phyloP scores from a whole-genome alignment of 2,329 filamentous ascomycete genomes.

The Rutstroemia sp. region DNA sequence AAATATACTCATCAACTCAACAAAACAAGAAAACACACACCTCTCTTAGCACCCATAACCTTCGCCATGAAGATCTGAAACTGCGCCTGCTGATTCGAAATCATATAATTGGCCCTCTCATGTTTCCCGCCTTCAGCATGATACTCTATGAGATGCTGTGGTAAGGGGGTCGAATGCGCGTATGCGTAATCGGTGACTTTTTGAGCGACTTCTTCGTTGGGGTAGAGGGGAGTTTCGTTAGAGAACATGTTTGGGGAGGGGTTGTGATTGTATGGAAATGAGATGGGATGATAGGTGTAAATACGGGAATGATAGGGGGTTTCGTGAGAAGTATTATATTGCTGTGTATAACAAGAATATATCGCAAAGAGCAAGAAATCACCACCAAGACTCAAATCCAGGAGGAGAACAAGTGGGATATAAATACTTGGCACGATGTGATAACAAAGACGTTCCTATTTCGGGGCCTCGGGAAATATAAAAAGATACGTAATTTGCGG shows the following conservation, averaged over 20 bases:
- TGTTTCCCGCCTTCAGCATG: conserved; percentile 29
- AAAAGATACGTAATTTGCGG: too few relatives aligned
- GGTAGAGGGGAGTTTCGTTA: conserved; percentile 33
- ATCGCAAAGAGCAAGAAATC: too few relatives aligned
- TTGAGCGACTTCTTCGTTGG: conserved; percentile 34
- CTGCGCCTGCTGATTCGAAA: conserved; percentile 20
- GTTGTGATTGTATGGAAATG: not conserved
- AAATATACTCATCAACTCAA: not conserved
- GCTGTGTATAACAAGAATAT: too few relatives aligned
- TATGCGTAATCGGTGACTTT: conserved; percentile 38
- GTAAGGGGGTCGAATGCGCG: conserved; percentile 36
- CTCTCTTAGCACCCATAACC: conserved; percentile 20
- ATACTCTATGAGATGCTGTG: conserved; percentile 36
- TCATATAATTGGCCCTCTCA: conserved; percentile 21
- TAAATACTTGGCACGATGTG: too few relatives aligned
- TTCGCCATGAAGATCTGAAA: conserved; percentile 21
- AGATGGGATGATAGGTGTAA: not conserved
- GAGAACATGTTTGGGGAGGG: conserved; percentile 20
- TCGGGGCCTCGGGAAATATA: too few relatives aligned
- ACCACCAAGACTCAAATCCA: too few relatives aligned
- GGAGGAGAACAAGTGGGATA: too few relatives aligned
- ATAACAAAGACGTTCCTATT: too few relatives aligned
- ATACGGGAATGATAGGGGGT: too few relatives aligned
- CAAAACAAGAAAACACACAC: conserved; percentile 7
- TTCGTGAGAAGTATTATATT: too few relatives aligned